Percentiles rank a stretch among this genome's conserved stretches.
Evolutionary conservation across 345 rosid genomes (phyloP).

Genomic region (Pseudoturritis turrita): DNA sequence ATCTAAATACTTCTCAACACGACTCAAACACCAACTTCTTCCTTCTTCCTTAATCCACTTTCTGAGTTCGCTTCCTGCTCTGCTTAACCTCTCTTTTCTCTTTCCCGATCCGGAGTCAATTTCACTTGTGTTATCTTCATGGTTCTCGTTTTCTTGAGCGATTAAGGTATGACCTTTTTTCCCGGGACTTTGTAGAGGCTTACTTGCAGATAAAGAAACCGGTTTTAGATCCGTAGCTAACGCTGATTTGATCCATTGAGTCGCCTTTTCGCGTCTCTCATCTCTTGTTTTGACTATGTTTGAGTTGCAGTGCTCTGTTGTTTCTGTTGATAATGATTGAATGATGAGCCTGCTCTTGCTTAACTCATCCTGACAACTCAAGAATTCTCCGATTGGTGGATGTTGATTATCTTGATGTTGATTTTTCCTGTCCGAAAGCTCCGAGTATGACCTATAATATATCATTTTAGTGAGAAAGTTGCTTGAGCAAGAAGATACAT

Average conservation of each 20-base stretch:
- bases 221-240: conserved; percentile 51
- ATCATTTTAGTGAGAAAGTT: neutral
- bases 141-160: conserved; percentile 5
- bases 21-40: conserved; percentile 45
- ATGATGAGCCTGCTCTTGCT: conserved; percentile 39
- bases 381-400: conserved; percentile 42
- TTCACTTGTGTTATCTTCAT: conserved; percentile 2
- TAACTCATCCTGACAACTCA: conserved; percentile 55
- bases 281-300: conserved; percentile 28
- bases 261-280: conserved; percentile 49
- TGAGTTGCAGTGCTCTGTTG: conserved; percentile 3
- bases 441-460: conserved; percentile 49
- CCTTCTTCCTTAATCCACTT: conserved; percentile 41
- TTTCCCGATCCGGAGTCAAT: conserved; percentile 31
- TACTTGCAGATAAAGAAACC: conserved; percentile 15
- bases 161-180: conserved; percentile 19
- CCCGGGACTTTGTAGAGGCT: conserved; percentile 3
- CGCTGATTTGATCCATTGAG: conserved; percentile 56
- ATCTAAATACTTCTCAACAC: conserved; percentile 55
- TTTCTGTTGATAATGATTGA: conserved; percentile 36
- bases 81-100: conserved; percentile 29
- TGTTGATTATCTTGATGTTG: conserved; percentile 31
- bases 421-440: conserved; percentile 39
- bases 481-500: neutral
- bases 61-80: conserved; percentile 36